A percentile compares a stretch with the other conserved stretches of the same genome.
These are phyloP conservation scores for Tilletia setariae DNA, from an alignment of 1,284 basidiomycete genomes.

Conservation along the genomic window DNA sequence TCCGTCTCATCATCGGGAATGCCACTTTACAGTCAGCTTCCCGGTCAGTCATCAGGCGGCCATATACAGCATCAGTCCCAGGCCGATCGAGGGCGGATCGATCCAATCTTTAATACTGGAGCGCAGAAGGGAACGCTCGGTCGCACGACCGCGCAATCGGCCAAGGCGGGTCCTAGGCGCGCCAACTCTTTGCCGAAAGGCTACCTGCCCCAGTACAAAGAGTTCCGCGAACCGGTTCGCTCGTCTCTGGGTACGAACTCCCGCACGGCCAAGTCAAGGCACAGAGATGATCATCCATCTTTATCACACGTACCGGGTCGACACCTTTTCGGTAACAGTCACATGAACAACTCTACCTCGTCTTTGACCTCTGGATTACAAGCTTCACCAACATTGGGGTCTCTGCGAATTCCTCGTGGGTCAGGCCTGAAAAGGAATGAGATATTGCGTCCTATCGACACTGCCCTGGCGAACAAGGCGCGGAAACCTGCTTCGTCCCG, in stretches of 20 bases:
- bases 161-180: neutral
- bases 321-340: too few relatives aligned
- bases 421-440: neutral
- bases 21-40: too few relatives aligned
- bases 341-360: too few relatives aligned
- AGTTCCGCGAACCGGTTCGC: constrained; percentile 9
- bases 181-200: constrained; percentile 8
- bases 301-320: too few relatives aligned
- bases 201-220: constrained; percentile 11
- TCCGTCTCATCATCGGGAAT: too few relatives aligned
- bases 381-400: neutral
- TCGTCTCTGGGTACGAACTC: neutral
- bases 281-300: neutral
- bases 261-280: neutral
- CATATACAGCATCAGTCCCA: too few relatives aligned
- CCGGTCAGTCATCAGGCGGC: too few relatives aligned
- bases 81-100: neutral
- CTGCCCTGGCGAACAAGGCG: neutral
- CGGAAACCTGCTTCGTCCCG: neutral
- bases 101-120: constrained; percentile 5
- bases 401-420: too few relatives aligned
- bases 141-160: neutral
- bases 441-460: neutral
- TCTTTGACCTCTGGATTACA: neutral
- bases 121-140: neutral